Base-by-base conservation (phyloP, 1,284 basidiomycete species). In the Ceratobasidium papillatum region DNA sequence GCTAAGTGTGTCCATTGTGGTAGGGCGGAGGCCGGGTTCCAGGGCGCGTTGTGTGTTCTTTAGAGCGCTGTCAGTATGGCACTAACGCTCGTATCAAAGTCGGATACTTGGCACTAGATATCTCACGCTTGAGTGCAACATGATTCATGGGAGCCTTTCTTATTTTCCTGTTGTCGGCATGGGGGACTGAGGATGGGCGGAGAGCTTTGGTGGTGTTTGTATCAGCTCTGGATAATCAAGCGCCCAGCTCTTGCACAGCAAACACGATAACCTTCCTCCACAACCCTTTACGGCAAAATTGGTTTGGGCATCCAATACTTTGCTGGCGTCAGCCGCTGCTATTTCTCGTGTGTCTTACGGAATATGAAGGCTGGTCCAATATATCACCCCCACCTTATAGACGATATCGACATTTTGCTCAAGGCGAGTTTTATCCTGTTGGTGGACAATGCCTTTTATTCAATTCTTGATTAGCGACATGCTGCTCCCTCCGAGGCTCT, bases 321-420 rank as follows among this genome's bases (percentile, higher is more conserved):
- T 11, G 27, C 45, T 69, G 36, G 51, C 43, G n/a, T 56, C 17
- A 34, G 36, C 27, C 52, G 36, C 34, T 36, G 17, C 4, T 32
- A 58, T 43, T 43, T 41, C 34, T 36, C 47, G 34, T 36, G 17
- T n/a, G 17, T 38, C 58, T 38, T 17, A 22, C 58, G 30, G 56
- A 72, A 45, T 49, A 72, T 72, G 69, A 72, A 61, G 56, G 69
- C 69, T 62, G 69, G 69, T 14, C 58, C 69, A 43, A 45, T 45
- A 72, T 59, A 72, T 72, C 69, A 72, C 52, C 69, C 69, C 11
- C 69, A 72, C 45, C 58, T 72, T 14, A 27, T 27, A 34, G 69
- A 72, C 47, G 69, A 72, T 51, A 72, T 72, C 38, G 69, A 72
- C 22, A 25, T 72, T 3, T 30, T 72, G 25, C 69, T 72, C 58